Base-by-base conservation (phyloP, 441 rosid genomes). In the Erodium texanum region DNA sequence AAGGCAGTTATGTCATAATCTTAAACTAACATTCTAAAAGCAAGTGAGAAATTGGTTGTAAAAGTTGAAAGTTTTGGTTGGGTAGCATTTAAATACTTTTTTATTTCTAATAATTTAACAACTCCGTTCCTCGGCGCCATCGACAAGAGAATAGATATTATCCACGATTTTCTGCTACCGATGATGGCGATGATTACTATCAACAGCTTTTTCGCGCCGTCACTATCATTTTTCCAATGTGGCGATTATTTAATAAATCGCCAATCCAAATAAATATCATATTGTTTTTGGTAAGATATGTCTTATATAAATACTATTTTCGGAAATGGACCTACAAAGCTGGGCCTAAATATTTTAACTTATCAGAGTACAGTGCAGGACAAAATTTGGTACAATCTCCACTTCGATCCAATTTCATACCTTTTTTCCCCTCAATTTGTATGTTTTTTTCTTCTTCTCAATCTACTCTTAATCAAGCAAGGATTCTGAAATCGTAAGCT, bases 91-190 rank as follows among this genome's bases (percentile, higher is more conserved):
- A 32, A 32, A 32, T 32, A 32, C 36, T 32, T 32, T 3, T 32
- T 32, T 32, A 32, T 32, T 32, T 32, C 36, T n/a, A 58, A 19
- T 56, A 56, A 4, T 58, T 3, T 22, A 58, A 23, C 62, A 20
- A 22, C 62, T 58, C 5, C 62, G 50, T 12, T 20, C 24, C 29
- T 58, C 24, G 62, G 62, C 12, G 15, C 27, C 62, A 58, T 58
- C 62, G 24, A 58, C 62, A 0, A 58, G n/a, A 10, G 19, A 9
- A 20, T 58, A 20, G 24, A 20, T 58, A 58, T 8, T 58, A 22
- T 58, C 24, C 62, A 58, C 10, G 24, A 58, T 58, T 58, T 58
- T 58, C 24, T 20, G 62, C 27, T 58, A 22, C 62, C 62, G 24
- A 20, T 20, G 22, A 58, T 58, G 24, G 12, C 62, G 14, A 58